Evolutionary conservation across 2,329 filamentous ascomycete genomes (phyloP), one percentile per base, ranked within the genome.

Genomic region (Apiospora koreana): DNA sequence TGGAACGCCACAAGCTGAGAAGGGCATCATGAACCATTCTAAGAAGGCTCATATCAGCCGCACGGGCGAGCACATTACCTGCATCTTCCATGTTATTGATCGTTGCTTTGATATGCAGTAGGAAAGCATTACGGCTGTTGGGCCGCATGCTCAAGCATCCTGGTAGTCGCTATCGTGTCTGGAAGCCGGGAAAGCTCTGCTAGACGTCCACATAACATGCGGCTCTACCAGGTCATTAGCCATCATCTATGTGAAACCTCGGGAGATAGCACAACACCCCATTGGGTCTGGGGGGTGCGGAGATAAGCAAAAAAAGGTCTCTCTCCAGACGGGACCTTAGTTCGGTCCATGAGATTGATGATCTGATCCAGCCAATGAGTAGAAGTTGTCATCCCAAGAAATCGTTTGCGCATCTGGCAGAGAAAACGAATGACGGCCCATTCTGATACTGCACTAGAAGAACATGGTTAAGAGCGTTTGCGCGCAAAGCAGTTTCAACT

Each of bases 1-100:
- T 54, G 48, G 48, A 62, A 62, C 54, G 54, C 54, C 54, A 62
- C 54, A 18, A 62, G 54, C 54, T 38, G 54, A 38, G n/a, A 62
- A 38, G 21, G 54, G 31, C 3, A 62, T 62, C 18, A 62, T 38
- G 18, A 14, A 2, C 18, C 54, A 38, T 2, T 31, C 16, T 35
- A 38, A n/a, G 31, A 21, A 62, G 54, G 54, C 54, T n/a, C 18
- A 62, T n/a, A 38, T 62, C 31, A 62, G 31, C 54, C 54, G 31
- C 54, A 38, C 31, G 54, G 54, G 54, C 54, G 54, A 62, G 31
- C 31, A n/a, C 54, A 14, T 23, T 38, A 38, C 31, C 54, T 38
- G 31, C 5, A 38, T 8, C 28, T 38, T 62, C 54, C 54, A 38
- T 38, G 9, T 7, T 23, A 8, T 31, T 31, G 54, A 62, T n/a